A percentile compares a stretch with the other conserved stretches of the same genome.
Conservation (phyloP, 106 monocot species). For the Allium cepa region DNA sequence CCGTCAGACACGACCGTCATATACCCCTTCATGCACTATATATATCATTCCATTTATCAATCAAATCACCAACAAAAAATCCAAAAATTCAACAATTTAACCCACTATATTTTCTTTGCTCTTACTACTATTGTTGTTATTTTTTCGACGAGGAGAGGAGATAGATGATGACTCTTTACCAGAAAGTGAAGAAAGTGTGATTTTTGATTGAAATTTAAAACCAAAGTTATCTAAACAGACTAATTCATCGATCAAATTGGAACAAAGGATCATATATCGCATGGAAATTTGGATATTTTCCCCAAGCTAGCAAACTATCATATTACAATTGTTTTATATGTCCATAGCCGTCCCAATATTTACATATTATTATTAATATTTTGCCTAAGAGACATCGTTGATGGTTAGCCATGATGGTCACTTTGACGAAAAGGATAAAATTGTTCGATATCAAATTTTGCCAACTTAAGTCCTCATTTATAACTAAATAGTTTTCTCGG, state of each 20-base stretch:
- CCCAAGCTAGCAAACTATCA: slow-evolving; percentile 51
- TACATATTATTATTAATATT: slow-evolving; percentile 55
- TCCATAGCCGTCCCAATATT: slow-evolving; percentile 93
- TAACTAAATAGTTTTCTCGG: slow-evolving; percentile 71
- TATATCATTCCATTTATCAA: too few relatives aligned
- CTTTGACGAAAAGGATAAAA: slow-evolving; percentile 78
- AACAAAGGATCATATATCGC: slow-evolving; percentile 42
- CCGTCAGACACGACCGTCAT: too few relatives aligned
- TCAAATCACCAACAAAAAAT: too few relatives aligned
- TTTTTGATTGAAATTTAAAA: slow-evolving; percentile 22
- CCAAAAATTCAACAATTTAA: too few relatives aligned
- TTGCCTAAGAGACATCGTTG: slow-evolving; percentile 78
- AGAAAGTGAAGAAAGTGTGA: not conserved
- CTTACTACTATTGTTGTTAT: too few relatives aligned
- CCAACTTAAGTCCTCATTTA: slow-evolving; percentile 84
- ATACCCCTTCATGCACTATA: too few relatives aligned
- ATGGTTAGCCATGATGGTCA: slow-evolving; percentile 95
- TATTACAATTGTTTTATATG: slow-evolving; percentile 73
- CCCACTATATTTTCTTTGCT: too few relatives aligned
- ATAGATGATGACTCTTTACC: too few relatives aligned
- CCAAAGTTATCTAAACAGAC: slow-evolving; percentile 56
- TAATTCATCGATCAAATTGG: slow-evolving; percentile 45
- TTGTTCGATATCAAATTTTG: slow-evolving; percentile 71
- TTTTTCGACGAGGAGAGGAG: too few relatives aligned
- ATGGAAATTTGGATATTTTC: slow-evolving; percentile 56